Conservation (phyloP, 148 eudicot species). For the Talinum fruticosum region DNA sequence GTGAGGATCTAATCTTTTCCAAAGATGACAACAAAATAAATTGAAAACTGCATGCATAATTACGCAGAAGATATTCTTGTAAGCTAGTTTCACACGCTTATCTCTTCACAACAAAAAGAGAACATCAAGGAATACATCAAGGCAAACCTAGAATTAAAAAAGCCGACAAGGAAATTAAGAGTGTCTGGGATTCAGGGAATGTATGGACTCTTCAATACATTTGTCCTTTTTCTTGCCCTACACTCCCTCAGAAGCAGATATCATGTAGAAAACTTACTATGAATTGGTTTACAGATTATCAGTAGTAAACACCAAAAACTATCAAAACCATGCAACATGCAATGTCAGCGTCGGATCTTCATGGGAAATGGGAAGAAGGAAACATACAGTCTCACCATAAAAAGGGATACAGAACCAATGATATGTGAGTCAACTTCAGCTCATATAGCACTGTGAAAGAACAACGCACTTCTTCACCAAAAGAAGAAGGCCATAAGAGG, state of each 20-base stretch:
- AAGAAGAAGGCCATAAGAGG: not conserved
- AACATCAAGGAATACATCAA: not conserved
- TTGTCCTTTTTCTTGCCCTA: not conserved
- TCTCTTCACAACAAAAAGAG: not conserved
- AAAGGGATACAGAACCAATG: not conserved
- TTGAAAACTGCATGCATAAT: too few relatives aligned
- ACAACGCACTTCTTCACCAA: not conserved
- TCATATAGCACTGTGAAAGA: not conserved
- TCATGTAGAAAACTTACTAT: not conserved
- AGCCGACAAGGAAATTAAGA: not conserved
- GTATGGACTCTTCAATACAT: not conserved
- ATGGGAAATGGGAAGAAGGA: not conserved
- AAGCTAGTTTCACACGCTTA: not conserved
- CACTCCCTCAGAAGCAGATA: not conserved
- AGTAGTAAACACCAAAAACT: not conserved
- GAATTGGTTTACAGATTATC: not conserved
- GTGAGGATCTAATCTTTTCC: not conserved
- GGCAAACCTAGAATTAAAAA: not conserved
- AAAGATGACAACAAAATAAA: not conserved
- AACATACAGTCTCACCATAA: not conserved
- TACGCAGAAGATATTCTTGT: not conserved
- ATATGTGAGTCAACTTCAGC: not conserved
- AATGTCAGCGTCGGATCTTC: not conserved
- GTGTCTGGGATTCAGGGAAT: not conserved
- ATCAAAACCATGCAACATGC: not conserved